phyloP scores from a whole-genome alignment of 768 basidiomycete genomes.

The Clavaria fumosa region DNA sequence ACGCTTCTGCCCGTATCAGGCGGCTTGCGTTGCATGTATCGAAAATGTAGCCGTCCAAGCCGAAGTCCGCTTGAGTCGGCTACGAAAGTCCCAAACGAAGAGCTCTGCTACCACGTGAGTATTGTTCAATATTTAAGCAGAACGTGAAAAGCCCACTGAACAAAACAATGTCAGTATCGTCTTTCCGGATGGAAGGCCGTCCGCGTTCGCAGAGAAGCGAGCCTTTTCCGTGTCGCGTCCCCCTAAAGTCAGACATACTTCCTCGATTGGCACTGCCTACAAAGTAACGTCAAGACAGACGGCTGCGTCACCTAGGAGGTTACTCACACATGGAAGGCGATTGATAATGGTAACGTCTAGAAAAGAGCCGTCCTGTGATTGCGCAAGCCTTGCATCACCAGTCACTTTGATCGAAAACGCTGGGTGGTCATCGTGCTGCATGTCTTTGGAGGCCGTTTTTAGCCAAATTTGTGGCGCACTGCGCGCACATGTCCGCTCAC shows the following conservation, averaged over 20 bases:
- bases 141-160: conserved; percentile 35
- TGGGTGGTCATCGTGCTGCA: conserved; percentile 55
- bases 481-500: no score
- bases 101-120: conserved; percentile 31
- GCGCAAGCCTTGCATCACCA: conserved; percentile 32
- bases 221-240: conserved; percentile 51
- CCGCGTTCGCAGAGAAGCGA: conserved; percentile 30
- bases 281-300: conserved; percentile 1
- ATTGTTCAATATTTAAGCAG: not conserved
- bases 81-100: conserved; percentile 51
- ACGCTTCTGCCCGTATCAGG: conserved; percentile 14
- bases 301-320: no score
- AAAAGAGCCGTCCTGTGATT: conserved; percentile 50
- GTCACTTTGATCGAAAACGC: conserved; percentile 38
- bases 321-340: conserved; percentile 61
- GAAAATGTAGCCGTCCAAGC: conserved; percentile 47
- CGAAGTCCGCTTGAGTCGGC: conserved; percentile 55
- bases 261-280: conserved; percentile 47
- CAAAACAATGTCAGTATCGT: conserved; percentile 48
- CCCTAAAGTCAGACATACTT: conserved; percentile 41
- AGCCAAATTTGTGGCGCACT: no score
- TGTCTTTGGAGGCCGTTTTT: no score
- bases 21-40: conserved; percentile 38
- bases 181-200: conserved; percentile 39
- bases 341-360: conserved; percentile 50